A percentile compares a stretch with the other conserved stretches of the same genome.
phyloP scores from a whole-genome alignment of 352 stramenopile genomes.

The Bremia lactucae region DNA sequence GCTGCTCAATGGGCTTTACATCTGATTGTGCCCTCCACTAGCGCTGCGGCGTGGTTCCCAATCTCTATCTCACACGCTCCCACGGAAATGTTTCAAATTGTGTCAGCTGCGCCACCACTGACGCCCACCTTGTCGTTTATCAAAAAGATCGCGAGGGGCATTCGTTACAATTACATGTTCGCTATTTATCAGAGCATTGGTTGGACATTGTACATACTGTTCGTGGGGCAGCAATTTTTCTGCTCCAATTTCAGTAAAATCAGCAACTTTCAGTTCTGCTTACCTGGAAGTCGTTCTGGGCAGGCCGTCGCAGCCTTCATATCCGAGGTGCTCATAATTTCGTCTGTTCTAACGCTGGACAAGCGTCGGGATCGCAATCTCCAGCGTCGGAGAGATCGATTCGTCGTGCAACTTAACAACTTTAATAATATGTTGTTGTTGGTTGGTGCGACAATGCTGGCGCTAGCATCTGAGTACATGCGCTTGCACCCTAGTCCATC shows the following conservation, averaged over 20 bases:
- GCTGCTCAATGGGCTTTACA: slow-evolving; percentile 36
- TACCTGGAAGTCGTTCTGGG: slow-evolving; percentile 35
- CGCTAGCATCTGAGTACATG: slow-evolving; percentile 46
- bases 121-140: slow-evolving; percentile 16
- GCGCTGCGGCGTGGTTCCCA: slow-evolving; percentile 41
- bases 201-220: slow-evolving; percentile 48
- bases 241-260: slow-evolving; percentile 16
- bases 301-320: slow-evolving; percentile 58
- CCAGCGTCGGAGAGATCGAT: slow-evolving; percentile 29
- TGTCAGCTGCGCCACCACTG: slow-evolving; percentile 12
- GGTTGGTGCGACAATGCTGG: slow-evolving; percentile 52
- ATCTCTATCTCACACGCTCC: slow-evolving; percentile 32
- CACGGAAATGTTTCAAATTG: slow-evolving; percentile 22
- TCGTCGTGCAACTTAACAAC: slow-evolving; percentile 73
- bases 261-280: slow-evolving; percentile 26
- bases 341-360: slow-evolving; percentile 59
- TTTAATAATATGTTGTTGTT: slow-evolving; percentile 81
- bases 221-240: slow-evolving; percentile 31
- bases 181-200: slow-evolving; percentile 54
- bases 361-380: slow-evolving; percentile 26
- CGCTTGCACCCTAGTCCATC: slow-evolving; percentile 27
- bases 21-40: slow-evolving; percentile 44
- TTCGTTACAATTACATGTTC: slow-evolving; percentile 47
- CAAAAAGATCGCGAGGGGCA: slow-evolving; percentile 14
- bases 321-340: slow-evolving; percentile 66